These are phyloP conservation scores for Fraxinus floribunda DNA, from an alignment of 305 asterid genomes.

Conservation along the genomic window DNA sequence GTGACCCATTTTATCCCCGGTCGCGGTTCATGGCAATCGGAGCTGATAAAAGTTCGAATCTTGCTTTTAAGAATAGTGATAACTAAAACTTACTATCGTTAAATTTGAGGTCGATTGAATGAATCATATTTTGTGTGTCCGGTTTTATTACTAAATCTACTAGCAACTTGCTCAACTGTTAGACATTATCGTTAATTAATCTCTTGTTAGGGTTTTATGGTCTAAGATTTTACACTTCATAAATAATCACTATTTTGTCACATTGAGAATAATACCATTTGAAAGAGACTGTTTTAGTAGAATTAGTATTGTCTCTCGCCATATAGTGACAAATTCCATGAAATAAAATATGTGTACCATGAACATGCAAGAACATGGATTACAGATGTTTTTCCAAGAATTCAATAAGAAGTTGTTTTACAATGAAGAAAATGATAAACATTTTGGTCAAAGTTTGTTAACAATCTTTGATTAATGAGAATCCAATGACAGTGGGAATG, in stretches of 20 bases:
- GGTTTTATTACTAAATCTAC: not conserved
- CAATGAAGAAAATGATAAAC: conserved; percentile 8
- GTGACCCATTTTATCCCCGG: not conserved
- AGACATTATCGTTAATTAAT: not conserved
- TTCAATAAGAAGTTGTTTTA: conserved; percentile 9
- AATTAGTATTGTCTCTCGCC: not conserved
- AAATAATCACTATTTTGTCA: not conserved
- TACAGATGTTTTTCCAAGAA: conserved; percentile 21
- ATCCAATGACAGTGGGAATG: conserved; percentile 46
- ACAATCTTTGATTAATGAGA: conserved; percentile 29
- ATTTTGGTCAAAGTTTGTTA: conserved; percentile 37
- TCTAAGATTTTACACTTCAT: no score
- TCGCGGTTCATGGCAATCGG: not conserved
- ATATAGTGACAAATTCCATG: conserved; percentile 21
- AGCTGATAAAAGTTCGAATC: not conserved
- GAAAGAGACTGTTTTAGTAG: not conserved
- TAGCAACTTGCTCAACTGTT: not conserved
- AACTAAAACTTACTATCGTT: not conserved
- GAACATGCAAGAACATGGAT: conserved; percentile 51
- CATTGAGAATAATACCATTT: not conserved
- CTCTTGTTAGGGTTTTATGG: not conserved
- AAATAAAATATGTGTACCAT: conserved; percentile 8
- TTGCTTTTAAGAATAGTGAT: not conserved
- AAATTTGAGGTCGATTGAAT: not conserved
- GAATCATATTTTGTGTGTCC: not conserved